phyloP scores from a whole-genome alignment of 2,329 filamentous ascomycete genomes.

The Talaromyces sp. region DNA sequence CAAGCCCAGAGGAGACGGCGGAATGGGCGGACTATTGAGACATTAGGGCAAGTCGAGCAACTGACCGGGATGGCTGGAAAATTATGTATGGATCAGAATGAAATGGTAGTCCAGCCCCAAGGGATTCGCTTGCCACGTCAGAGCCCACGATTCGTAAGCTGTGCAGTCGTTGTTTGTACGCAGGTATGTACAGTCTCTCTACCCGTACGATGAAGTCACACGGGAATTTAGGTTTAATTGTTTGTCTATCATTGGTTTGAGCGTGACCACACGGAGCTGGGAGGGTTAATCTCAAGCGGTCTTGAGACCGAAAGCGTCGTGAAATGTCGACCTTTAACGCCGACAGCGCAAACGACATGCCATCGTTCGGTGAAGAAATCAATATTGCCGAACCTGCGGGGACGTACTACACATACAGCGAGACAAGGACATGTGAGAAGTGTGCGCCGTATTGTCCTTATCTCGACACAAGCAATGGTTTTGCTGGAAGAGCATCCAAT shows the following conservation, averaged over 20 bases:
- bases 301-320: background rate
- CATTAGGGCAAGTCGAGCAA: background rate
- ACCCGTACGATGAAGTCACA: background rate
- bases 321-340: background rate
- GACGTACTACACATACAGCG: background rate
- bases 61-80: background rate
- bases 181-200: background rate
- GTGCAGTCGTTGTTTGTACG: background rate
- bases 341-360: background rate
- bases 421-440: background rate
- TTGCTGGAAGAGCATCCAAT: background rate
- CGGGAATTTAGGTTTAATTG: background rate
- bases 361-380: background rate
- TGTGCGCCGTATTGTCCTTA: background rate
- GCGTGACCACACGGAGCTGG: background rate
- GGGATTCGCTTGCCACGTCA: constrained; percentile 1
- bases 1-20: constrained; percentile 11
- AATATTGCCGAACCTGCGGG: background rate
- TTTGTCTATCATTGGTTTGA: constrained; percentile 2
- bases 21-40: constrained; percentile 6
- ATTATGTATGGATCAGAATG: background rate
- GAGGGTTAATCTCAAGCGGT: background rate
- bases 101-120: background rate
- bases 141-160: background rate
- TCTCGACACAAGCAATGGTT: background rate